Percentiles rank a stretch among this genome's conserved stretches.
Evolutionary conservation across 2,329 filamentous ascomycete species (phyloP).

Genomic region (Venturia asperata): DNA sequence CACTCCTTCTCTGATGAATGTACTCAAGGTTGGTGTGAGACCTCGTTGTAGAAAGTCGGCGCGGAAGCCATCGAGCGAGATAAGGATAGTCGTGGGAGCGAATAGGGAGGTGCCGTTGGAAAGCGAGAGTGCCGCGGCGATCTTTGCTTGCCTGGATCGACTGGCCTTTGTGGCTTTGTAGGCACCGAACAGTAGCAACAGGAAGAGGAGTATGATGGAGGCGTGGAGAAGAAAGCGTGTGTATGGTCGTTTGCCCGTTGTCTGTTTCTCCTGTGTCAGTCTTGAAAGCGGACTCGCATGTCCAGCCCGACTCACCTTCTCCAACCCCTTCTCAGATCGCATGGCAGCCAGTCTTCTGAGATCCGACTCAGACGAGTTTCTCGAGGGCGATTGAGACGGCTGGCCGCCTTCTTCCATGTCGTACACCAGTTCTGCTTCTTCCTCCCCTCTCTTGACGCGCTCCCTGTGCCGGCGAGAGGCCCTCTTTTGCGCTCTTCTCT

Average conservation of each 20-base stretch:
- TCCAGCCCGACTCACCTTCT: slow-evolving; percentile 26
- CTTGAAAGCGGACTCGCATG: not conserved
- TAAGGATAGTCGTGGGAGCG: slow-evolving; percentile 82
- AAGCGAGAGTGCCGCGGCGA: slow-evolving; percentile 29
- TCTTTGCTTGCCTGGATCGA: slow-evolving; percentile 23
- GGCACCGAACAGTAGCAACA: slow-evolving; percentile 44
- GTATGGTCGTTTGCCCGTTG: slow-evolving; percentile 20
- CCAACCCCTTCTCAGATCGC: slow-evolving; percentile 30
- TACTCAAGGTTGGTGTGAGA: slow-evolving; percentile 73
- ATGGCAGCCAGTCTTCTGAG: slow-evolving; percentile 35
- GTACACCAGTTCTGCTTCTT: slow-evolving; percentile 73
- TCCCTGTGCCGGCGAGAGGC: slow-evolving; percentile 21
- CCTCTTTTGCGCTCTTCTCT: slow-evolving; percentile 17
- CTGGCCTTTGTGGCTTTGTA: slow-evolving; percentile 15
- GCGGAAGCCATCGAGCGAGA: slow-evolving; percentile 92
- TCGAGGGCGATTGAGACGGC: slow-evolving; percentile 49
- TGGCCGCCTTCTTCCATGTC: slow-evolving; percentile 80
- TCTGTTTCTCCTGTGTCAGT: slow-evolving; percentile 15
- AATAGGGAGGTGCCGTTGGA: slow-evolving; percentile 86
- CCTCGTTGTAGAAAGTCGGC: slow-evolving; percentile 84
- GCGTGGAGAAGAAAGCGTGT: slow-evolving; percentile 35
- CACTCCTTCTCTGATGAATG: slow-evolving; percentile 73
- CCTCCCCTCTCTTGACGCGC: slow-evolving; percentile 41
- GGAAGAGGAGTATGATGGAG: slow-evolving; percentile 46
- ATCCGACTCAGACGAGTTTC: slow-evolving; percentile 40